Evolutionary conservation across 2,329 filamentous ascomycete species (phyloP), one percentile per base, ranked within the genome.

Genomic region (Colletotrichum liriopes): DNA sequence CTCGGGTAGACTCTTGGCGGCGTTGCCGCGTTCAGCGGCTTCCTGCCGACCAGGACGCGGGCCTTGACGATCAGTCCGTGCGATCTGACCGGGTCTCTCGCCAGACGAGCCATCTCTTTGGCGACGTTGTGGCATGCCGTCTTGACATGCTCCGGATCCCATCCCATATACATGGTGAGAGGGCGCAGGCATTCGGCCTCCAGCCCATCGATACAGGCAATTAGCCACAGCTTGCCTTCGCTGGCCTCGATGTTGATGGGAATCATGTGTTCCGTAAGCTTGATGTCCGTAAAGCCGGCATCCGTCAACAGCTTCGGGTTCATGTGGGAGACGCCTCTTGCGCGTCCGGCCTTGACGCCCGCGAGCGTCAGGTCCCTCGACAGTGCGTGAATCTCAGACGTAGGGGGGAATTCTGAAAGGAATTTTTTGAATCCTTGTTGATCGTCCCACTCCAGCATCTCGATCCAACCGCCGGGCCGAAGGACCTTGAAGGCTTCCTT

Each of bases 401-500:
- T 83, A 0, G 83, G 77, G 1, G 85, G 79, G 67, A 88, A 89
- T 61, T 79, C 78, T 5, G 80, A 78, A 49, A 82, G 75, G 39
- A 83, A 82, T 69, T 82, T 82, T 45, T 77, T 75, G 58, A 82
- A 76, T 5, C 80, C 79, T n/a, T 71, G 65, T 7, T 77, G 73
- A 64, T 86, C 84, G 73, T 88, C 86, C 75, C 87, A 87, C 74
- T 90, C 88, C 55, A 88, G 78, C 8, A 90, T 77, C 77, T 90
- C 88, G 52, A 90, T 84, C 85, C 86, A 90, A 18, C 88, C 88
- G 52, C 88, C 88, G 0, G 88, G 88, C 69, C 86, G 87, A 47
- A 90, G 79, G 70, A 87, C 89, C 47, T 83, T 81, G 76, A 85
- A 87, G 2, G 86, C 84, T 74, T 88, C 86, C 73, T 82, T 78